Evolutionary conservation across 192 early-diverging fungal species (phyloP).

Genomic region (Ambispora gerdemannii): DNA sequence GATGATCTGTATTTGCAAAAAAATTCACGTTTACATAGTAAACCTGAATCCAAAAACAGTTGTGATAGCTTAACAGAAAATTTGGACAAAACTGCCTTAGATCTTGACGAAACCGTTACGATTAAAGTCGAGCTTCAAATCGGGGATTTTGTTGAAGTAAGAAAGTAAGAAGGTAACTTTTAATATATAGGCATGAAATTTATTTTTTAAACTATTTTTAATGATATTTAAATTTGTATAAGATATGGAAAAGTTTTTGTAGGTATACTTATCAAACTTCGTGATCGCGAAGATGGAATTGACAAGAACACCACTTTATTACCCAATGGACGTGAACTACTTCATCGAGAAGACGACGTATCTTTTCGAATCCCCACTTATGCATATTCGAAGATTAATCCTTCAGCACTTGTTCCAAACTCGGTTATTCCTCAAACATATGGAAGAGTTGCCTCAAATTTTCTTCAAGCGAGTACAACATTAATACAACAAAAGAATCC

Average conservation of each 20-base stretch:
- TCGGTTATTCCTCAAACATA: constrained; percentile 5
- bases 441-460: constrained; percentile 31
- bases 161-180: neutral
- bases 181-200: neutral
- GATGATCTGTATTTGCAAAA: neutral
- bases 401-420: constrained; percentile 19
- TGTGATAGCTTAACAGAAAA: neutral
- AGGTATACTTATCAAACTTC: neutral
- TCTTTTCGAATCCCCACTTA: constrained; percentile 46
- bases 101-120: neutral
- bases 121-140: neutral
- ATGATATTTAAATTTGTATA: neutral
- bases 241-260: neutral
- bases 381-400: constrained; percentile 10
- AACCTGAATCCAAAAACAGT: neutral
- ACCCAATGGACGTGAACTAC: neutral
- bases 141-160: neutral
- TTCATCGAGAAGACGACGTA: constrained; percentile 44
- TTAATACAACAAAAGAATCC: constrained; percentile 39
- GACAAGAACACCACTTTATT: neutral
- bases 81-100: too few relatives aligned
- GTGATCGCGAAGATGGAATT: neutral
- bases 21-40: too few relatives aligned
- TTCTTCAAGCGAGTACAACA: constrained; percentile 34
- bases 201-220: neutral